These are phyloP conservation scores for Cercophora sp. DNA, from an alignment of 495 filamentous ascomycete species.

Conservation along the genomic window DNA sequence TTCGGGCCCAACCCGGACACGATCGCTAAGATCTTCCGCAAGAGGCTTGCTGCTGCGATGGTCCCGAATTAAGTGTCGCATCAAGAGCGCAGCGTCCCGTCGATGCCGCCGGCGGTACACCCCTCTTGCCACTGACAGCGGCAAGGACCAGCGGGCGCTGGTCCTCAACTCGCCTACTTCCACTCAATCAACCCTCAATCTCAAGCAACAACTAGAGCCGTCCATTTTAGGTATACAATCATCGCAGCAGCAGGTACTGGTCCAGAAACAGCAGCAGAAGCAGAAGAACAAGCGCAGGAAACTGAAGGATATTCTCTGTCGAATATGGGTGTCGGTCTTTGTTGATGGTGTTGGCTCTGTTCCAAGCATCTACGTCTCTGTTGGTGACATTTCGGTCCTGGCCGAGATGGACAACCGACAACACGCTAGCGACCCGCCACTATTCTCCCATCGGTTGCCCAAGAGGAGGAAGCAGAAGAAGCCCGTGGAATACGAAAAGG, in stretches of 20 bases:
- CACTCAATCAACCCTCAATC: background rate
- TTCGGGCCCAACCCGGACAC: conserved; percentile 29
- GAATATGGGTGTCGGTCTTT: conserved; percentile 2
- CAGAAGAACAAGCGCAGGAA: conserved; percentile 6
- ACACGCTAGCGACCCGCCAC: too few relatives aligned
- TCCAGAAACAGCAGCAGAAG: conserved; percentile 5
- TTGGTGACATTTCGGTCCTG: conserved; percentile 4
- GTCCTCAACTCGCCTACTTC: background rate
- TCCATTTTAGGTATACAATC: background rate
- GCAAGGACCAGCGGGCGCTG: background rate
- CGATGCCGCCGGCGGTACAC: conserved; percentile 4
- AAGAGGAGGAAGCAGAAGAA: too few relatives aligned
- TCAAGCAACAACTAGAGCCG: background rate
- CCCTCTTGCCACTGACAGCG: background rate
- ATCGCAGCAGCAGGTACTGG: background rate
- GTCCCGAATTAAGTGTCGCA: conserved; percentile 9
- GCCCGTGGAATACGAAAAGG: too few relatives aligned
- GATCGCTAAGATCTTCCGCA: conserved; percentile 31
- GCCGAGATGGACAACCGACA: conserved; percentile 6
- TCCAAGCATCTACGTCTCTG: conserved; percentile 5
- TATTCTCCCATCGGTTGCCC: too few relatives aligned
- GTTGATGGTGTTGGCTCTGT: conserved; percentile 8
- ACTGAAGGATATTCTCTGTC: background rate
- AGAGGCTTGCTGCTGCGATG: conserved; percentile 27
- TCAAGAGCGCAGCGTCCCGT: conserved; percentile 5